Evolutionary conservation across 352 stramenopile genomes (phyloP), one percentile per base, ranked within the genome.

Genomic region (Saprolegnia parasitica): DNA sequence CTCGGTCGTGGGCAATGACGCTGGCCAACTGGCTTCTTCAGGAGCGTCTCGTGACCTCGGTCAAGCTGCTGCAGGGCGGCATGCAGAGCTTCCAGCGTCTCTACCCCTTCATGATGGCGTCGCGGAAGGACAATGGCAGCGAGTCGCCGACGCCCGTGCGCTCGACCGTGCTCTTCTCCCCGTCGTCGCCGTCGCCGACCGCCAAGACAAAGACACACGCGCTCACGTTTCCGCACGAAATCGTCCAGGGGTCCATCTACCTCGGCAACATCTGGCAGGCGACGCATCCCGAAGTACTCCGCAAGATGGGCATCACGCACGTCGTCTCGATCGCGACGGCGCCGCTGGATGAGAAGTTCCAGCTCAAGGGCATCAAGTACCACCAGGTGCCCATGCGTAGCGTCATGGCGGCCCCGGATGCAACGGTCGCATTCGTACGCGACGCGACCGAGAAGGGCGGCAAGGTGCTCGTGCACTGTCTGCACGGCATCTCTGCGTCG

Each of bases 191-290:
- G 8, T 23, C 26, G 15, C 29, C n/a, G 18, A n/a, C 55, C 20
- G 20, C 26, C 26, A 37, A 3, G 26, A n/a, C 20, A 21, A 16
- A 40, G 54, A 40, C 26, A 20, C 54, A 60, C 35, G 47, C 62
- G 18, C 74, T 89, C 57, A 81, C 74, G 24, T 91, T 88, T 46
- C 83, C 83, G n/a, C 88, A 88, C 63, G 83, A 91, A 49, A 84
- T 91, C 64, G 29, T 87, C 49, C 73, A 81, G 16, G 73, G 75
- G 46, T 87, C 89, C 35, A 67, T 91, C 39, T 91, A 85, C 62
- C 73, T 91, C 20, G 83, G 83, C 29, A 91, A 90, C 64, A 85
- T 85, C 79, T 90, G 81, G 81, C 83, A 91, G 39, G 83, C 83
- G 29, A 74, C 78, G 56, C 87, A 72, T 8, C 70, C 76, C 23